These are phyloP conservation scores for Apiotrichum veenhuisii DNA, from an alignment of 1,284 basidiomycete genomes.

Conservation along the genomic window DNA sequence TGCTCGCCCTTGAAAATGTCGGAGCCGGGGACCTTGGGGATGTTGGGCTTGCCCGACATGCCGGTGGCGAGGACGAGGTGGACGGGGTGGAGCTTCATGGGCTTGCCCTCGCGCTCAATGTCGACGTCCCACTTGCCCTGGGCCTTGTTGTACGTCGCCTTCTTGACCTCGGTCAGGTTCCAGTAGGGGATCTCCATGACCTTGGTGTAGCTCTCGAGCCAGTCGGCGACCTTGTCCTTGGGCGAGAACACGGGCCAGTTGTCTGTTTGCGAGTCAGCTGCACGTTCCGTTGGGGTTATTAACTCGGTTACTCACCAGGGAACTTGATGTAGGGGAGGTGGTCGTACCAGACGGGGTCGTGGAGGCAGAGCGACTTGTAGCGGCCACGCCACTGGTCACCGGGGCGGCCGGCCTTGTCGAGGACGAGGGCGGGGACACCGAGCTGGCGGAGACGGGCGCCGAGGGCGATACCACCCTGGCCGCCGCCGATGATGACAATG, in stretches of 20 bases:
- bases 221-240: slow-evolving; percentile 47
- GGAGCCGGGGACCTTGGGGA: slow-evolving; percentile 26
- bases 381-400: slow-evolving; percentile 52
- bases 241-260: slow-evolving; percentile 61
- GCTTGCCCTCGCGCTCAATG: slow-evolving; percentile 49
- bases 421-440: slow-evolving; percentile 43
- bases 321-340: slow-evolving; percentile 52
- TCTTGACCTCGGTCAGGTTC: slow-evolving; percentile 52
- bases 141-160: slow-evolving; percentile 49
- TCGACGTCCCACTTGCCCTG: slow-evolving; percentile 54
- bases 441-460: slow-evolving; percentile 49
- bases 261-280: slow-evolving; percentile 9
- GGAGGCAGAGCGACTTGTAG: slow-evolving; percentile 59
- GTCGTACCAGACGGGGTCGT: slow-evolving; percentile 56
- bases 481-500: slow-evolving; percentile 26
- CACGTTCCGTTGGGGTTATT: not conserved
- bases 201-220: slow-evolving; percentile 36
- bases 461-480: slow-evolving; percentile 25
- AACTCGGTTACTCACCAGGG: slow-evolving; percentile 25
- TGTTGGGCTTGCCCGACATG: slow-evolving; percentile 18
- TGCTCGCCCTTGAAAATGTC: slow-evolving; percentile 56
- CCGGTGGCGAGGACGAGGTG: slow-evolving; percentile 24
- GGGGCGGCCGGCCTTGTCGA: slow-evolving; percentile 44
- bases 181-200: slow-evolving; percentile 38
- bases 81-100: slow-evolving; percentile 53